Percentiles rank a stretch among this genome's conserved stretches.
These are phyloP conservation scores for Rubia balearica DNA, from an alignment of 305 asterid species.

Conservation along the genomic window DNA sequence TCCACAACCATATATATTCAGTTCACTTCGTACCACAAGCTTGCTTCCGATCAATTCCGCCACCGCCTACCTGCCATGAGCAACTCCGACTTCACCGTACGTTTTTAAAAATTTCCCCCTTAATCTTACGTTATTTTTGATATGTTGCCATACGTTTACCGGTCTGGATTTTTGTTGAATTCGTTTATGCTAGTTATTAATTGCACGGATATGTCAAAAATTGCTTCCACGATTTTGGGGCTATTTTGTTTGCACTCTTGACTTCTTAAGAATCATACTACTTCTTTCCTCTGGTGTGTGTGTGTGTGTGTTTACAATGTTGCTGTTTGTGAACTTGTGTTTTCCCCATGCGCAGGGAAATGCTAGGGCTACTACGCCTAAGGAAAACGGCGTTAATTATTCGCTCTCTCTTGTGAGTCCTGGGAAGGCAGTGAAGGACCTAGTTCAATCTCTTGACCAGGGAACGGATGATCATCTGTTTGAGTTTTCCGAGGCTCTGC, in stretches of 20 bases:
- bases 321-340: slow-evolving; percentile 12
- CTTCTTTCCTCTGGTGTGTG: neutral
- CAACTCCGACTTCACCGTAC: slow-evolving; percentile 10
- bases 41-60: neutral
- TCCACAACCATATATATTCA: neutral
- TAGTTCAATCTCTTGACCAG: slow-evolving; percentile 57
- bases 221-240: neutral
- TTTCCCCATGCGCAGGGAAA: slow-evolving; percentile 36
- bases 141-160: neutral
- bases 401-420: slow-evolving; percentile 42
- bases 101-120: neutral
- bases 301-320: neutral
- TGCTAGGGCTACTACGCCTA: slow-evolving; percentile 29
- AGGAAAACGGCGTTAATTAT: slow-evolving; percentile 50
- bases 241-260: neutral
- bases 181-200: neutral
- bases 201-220: neutral
- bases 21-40: neutral
- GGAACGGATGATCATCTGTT: slow-evolving; percentile 82
- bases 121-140: neutral
- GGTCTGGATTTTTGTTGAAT: neutral
- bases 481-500: slow-evolving; percentile 88
- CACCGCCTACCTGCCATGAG: slow-evolving; percentile 10
- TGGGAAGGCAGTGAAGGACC: slow-evolving; percentile 60
- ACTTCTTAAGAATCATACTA: neutral